Conservation (phyloP, 352 stramenopile species). For the Thalassiosira mediterranea region DNA sequence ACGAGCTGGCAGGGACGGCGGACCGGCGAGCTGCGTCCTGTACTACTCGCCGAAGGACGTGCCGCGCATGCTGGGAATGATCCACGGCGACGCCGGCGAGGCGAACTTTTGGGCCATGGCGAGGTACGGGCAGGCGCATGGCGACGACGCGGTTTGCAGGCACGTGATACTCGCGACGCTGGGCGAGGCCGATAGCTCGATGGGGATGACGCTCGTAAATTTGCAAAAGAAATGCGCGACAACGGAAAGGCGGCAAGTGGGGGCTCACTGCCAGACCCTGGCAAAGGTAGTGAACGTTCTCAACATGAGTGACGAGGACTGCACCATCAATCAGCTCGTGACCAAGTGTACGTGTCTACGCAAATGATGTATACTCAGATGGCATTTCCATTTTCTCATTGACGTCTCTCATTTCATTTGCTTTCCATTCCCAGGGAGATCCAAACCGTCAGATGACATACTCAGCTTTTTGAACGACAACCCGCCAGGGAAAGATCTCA, state of each 20-base stretch:
- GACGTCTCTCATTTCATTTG: slow-evolving; percentile 1
- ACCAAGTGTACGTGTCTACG: slow-evolving; percentile 56
- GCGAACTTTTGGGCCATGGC: slow-evolving; percentile 73
- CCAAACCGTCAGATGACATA: slow-evolving; percentile 32
- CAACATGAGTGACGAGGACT: slow-evolving; percentile 43
- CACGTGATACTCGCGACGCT: slow-evolving; percentile 71
- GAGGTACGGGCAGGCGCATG: slow-evolving; percentile 72
- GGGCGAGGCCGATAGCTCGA: slow-evolving; percentile 60
- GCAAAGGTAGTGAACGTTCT: slow-evolving; percentile 57
- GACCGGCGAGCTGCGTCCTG: slow-evolving; percentile 78
- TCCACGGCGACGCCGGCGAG: slow-evolving; percentile 60
- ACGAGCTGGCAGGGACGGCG: slow-evolving; percentile 92
- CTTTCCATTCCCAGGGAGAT: slow-evolving; percentile 38
- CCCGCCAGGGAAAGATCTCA: slow-evolving; percentile 67
- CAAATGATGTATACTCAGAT: slow-evolving; percentile 13
- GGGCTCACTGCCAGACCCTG: slow-evolving; percentile 62
- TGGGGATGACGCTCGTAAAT: slow-evolving; percentile 32
- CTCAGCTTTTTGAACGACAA: slow-evolving; percentile 69
- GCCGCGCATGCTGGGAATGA: slow-evolving; percentile 70
- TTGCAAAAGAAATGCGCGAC: slow-evolving; percentile 42
- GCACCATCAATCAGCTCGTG: slow-evolving; percentile 59
- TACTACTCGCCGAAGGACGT: slow-evolving; percentile 85
- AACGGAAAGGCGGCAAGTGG: slow-evolving; percentile 53
- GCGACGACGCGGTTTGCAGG: slow-evolving; percentile 72
- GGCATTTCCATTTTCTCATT: slow-evolving; percentile 32